Percentiles rank a stretch among this genome's conserved stretches.
phyloP scores from a whole-genome alignment of 139 green algal species.

The Tetraselmis striata region DNA sequence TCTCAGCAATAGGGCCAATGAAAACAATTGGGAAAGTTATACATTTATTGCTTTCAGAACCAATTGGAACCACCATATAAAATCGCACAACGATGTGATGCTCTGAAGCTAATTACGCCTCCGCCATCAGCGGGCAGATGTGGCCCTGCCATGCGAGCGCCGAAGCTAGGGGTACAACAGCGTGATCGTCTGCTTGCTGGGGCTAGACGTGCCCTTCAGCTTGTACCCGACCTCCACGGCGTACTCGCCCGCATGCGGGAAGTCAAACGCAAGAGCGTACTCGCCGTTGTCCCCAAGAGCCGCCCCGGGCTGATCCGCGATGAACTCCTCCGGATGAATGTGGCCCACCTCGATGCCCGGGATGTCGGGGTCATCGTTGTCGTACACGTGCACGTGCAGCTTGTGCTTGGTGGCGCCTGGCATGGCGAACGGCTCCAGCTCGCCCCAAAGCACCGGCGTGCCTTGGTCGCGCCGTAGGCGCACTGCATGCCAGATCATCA shows the following conservation, averaged over 20 bases:
- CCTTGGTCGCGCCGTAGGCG: too few relatives aligned
- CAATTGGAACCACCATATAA: too few relatives aligned
- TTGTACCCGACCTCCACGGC: background rate
- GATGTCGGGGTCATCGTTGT: slow-evolving; percentile 9
- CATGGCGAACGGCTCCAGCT: background rate
- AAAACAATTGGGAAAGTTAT: too few relatives aligned
- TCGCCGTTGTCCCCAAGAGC: background rate
- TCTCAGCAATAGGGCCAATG: too few relatives aligned
- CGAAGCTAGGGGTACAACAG: too few relatives aligned
- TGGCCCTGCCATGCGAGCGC: too few relatives aligned
- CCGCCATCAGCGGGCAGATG: too few relatives aligned
- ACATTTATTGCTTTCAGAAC: too few relatives aligned
- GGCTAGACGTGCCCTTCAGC: background rate
- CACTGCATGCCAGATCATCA: too few relatives aligned
- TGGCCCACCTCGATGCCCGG: slow-evolving; percentile 8
- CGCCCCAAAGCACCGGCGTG: background rate
- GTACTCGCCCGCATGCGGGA: background rate
- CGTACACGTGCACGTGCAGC: slow-evolving; percentile 9
- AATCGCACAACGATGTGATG: too few relatives aligned
- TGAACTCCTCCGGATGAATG: slow-evolving; percentile 9
- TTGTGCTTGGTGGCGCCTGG: background rate
- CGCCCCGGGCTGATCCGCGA: background rate
- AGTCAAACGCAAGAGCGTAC: background rate
- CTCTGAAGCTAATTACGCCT: too few relatives aligned
- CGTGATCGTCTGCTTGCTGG: too few relatives aligned